Percentiles rank a stretch among this genome's conserved stretches.
Evolutionary conservation across 2,329 filamentous ascomycete genomes (phyloP).

Genomic region (Fusarium equiseti): DNA sequence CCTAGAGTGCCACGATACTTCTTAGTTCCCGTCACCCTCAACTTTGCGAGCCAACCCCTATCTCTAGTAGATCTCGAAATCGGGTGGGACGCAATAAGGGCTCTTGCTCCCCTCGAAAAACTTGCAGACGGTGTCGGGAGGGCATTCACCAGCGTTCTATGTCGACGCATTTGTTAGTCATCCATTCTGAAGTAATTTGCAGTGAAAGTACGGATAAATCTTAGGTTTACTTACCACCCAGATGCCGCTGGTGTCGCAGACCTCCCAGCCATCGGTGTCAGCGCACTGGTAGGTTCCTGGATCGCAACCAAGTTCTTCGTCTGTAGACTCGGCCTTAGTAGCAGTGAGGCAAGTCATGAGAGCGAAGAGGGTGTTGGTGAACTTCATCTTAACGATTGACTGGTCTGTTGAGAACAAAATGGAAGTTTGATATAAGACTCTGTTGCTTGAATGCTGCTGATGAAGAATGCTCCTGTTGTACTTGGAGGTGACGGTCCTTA

Average conservation of each 20-base stretch:
- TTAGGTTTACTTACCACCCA: neutral
- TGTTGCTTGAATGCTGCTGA: neutral
- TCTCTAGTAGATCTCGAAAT: neutral
- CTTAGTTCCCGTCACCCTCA: rapidly evolving
- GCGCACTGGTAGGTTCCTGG: neutral
- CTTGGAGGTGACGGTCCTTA: neutral
- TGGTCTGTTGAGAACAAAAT: neutral
- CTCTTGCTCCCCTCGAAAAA: neutral
- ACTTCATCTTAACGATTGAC: neutral
- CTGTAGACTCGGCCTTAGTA: neutral
- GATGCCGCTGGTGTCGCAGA: neutral
- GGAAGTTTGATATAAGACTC: neutral
- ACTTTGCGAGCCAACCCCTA: rapidly evolving
- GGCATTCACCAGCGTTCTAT: neutral
- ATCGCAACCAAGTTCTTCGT: neutral
- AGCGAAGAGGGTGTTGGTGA: neutral
- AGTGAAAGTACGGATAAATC: neutral
- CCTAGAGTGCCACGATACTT: neutral
- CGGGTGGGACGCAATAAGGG: neutral
- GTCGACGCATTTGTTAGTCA: neutral
- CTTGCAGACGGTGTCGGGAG: neutral
- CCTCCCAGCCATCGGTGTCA: neutral
- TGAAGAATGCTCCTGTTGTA: neutral
- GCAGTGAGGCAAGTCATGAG: neutral
- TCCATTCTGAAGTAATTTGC: rapidly evolving